Evolutionary conservation across 1,284 basidiomycete species (phyloP), one percentile per base, ranked within the genome.

Genomic region (Ganoderma lucidum): DNA sequence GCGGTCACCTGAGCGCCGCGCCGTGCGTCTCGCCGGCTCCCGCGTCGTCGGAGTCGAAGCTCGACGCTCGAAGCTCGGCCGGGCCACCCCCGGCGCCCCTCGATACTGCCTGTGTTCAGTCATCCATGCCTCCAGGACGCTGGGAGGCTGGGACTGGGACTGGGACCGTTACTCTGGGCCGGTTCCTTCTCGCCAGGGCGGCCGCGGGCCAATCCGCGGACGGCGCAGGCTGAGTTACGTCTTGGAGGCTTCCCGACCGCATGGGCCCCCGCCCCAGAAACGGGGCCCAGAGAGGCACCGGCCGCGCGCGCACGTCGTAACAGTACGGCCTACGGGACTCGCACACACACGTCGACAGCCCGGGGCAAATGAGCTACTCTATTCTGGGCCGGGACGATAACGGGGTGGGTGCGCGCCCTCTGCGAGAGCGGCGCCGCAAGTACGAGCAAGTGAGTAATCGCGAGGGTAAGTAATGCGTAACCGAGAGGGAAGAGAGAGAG

Each of bases 251-350:
- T 65, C 64, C 58, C 66, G 64, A 48, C 66, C 59, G 53, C 59
- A 17, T 56, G 53, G 23, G 23, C 53, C 35, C 53, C 53, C 53
- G 32, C 19, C 59, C 71, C 69, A 63, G 59, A 65, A 69, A 56
- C 62, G 68, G 69, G 71, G 69, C 56, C 64, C 67, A 53, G 45
- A 45, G 61, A 28, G 61, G n/a, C 39, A 44, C 53, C 56, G 60
- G 67, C 69, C 67, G 64, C 56, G 17, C 58, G 45, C 61, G 23
- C 23, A 23, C 23, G 23, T 23, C 23, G 23, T 23, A 23, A 23
- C 23, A 23, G 23, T 23, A 63, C 62, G 68, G 66, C 39, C 62
- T 23, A 53, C 23, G 48, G 48, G 48, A 30, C 48, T 61, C 64
- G 59, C 51, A 17, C 67, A 60, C 65, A 42, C 12, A 48, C 14